Base-by-base conservation (phyloP, 768 basidiomycete genomes). In the Podaxis mareebaensis region DNA sequence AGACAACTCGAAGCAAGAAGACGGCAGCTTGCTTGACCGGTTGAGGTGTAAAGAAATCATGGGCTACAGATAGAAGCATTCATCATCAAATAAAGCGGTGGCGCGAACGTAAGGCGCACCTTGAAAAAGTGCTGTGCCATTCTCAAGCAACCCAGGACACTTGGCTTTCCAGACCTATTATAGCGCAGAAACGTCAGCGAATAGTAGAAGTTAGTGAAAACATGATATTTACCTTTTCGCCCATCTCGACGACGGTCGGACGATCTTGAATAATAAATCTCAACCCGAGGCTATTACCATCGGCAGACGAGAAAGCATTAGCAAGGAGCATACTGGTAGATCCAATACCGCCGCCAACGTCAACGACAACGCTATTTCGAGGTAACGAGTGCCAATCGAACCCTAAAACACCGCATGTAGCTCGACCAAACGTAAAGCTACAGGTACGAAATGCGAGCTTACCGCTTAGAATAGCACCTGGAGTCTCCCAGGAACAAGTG, bases 341-440 rank as follows among this genome's bases (percentile, higher is more conserved):
- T 15, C 89, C 89, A 38, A 90, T 85, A 3, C 89, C 89, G 13
- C 89, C 89, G 1, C 89, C 89, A 2, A 90, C 87, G 61, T 91
- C 89, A 4, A 90, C 82, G 12, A 90, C 75, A 3, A 84, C 70
- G 8, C 83, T 78, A 12, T 79, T 81, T n/a, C 70, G 69, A 0
- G 79, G 78, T 30, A 91, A 77, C 5, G 78, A 70, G 17, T 74
- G 68, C 84, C 89, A 91, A 44, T 84, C 79, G 67, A 87, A 89
- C 1, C 80, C 89, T 90, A 63, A 22, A 40, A 53, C 36, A 17
- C 51, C 24, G 44, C 44, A 39, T 49, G 40, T 56, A 46, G 4
- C 52, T 30, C 28, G 57, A 7, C 26, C 15, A 24, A 33, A 52
- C 38, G 7, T 38, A 20, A 46, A 33, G 7, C 39, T 36, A 20